Percentiles rank a stretch among this genome's conserved stretches.
phyloP scores from a whole-genome alignment of 140 eudicot genomes.

The Senecio squalidus region DNA sequence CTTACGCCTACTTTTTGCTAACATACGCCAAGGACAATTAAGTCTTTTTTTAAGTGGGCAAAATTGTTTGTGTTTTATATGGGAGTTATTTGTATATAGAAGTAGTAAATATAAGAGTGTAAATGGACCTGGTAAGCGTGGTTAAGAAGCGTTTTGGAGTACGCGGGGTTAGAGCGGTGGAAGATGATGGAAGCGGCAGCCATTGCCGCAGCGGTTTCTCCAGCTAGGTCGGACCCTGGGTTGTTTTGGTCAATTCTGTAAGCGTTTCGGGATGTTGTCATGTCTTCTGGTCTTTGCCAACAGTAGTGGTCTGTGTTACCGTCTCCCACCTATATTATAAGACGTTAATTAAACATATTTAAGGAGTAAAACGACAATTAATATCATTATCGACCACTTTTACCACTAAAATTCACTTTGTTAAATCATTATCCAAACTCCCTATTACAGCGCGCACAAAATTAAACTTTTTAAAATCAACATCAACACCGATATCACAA shows the following conservation, averaged over 20 bases:
- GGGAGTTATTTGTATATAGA: neutral
- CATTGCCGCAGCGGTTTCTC: constrained; percentile 99
- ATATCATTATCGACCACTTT: neutral
- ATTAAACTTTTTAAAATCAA: neutral
- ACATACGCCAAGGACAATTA: constrained; percentile 28
- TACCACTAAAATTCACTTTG: neutral
- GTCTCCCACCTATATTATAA: constrained; percentile 72
- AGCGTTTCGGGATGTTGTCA: constrained; percentile 88
- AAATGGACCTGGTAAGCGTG: constrained; percentile 76
- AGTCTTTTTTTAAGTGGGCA: neutral
- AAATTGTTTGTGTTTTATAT: too few species aligned
- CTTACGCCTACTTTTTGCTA: constrained; percentile 33
- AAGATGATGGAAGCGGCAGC: constrained; percentile 94
- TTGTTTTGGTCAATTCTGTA: constrained; percentile 65
- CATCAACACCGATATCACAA: neutral
- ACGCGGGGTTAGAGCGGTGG: constrained; percentile 65
- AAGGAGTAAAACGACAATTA: neutral
- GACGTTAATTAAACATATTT: too few species aligned
- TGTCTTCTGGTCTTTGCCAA: constrained; percentile 99
- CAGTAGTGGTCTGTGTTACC: constrained; percentile 96
- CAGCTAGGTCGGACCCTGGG: constrained; percentile 99
- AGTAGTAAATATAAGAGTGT: neutral
- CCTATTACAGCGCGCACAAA: neutral
- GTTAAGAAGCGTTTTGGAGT: constrained; percentile 58
- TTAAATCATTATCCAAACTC: neutral